Evolutionary conservation across 148 eudicot species (phyloP), one percentile per base, ranked within the genome.

Genomic region (Cornus kousa): DNA sequence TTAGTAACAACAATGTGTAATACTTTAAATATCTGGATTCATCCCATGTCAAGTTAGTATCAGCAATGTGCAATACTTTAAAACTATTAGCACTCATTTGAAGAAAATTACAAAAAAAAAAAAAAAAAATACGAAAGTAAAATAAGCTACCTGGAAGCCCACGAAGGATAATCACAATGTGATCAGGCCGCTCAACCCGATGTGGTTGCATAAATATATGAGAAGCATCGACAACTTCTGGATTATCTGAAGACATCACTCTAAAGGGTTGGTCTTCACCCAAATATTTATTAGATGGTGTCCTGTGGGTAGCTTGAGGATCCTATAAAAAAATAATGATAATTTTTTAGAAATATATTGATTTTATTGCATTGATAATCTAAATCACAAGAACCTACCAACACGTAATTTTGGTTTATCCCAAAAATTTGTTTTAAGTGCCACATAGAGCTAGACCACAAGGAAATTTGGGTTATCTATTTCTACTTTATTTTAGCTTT

Each of bases 101-200:
- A 20, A 62, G 1, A 20, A 62, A 62, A 62, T 62, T 23, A 72
- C 7, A 19, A 11, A 55, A 32, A 5, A n/a, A 46, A 19, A 70
- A 77, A 37, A 28, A 84, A 55, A 55, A 53, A 68, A 0, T 35
- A 1, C 1, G 1, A 2, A 46, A 77, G 11, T 68, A 72, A 32
- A 28, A 20, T 31, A 59, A 62, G 35, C 23, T 83, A 96, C 99
- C 99, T 85, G 99, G 99, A 86, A 96, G 91, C 31, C 99, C 99
- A 16, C 99, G 95, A 43, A 96, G 94, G 77, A 96, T 90, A 53
- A 96, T 84, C 77, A 96, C 99, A 37, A 96, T 85, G 89, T 92
- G 98, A 90, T 93, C 99, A 59, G 99, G 98, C 65, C 99, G 97
- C 64, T 82, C 85, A 70, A 89, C 89, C 82, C 99, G 93, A 80